A percentile compares a stretch with the other conserved stretches of the same genome.
Evolutionary conservation across 352 stramenopile genomes (phyloP).

Genomic region (Globisporangium splendens): DNA sequence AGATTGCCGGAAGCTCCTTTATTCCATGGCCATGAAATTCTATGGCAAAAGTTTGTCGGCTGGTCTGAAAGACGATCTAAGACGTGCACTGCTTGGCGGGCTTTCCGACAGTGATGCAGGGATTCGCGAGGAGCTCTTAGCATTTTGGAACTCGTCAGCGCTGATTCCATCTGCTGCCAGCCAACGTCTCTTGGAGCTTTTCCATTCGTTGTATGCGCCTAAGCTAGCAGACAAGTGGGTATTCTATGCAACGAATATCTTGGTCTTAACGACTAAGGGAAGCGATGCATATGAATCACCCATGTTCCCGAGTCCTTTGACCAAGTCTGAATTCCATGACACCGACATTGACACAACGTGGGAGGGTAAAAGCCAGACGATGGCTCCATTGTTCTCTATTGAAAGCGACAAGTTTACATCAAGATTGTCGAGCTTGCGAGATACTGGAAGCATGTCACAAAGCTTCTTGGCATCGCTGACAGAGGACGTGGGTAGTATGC

Average conservation of each 20-base stretch:
- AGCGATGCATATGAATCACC: slow-evolving; percentile 23
- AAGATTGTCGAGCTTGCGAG: slow-evolving; percentile 5
- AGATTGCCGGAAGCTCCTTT: slow-evolving; percentile 35
- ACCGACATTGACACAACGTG: slow-evolving; percentile 62
- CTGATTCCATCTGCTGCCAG: slow-evolving; percentile 29
- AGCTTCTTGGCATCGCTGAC: slow-evolving; percentile 13
- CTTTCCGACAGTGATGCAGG: slow-evolving; percentile 45
- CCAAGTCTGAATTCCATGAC: slow-evolving; percentile 41
- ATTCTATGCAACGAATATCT: slow-evolving; percentile 59
- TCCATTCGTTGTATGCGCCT: slow-evolving; percentile 37
- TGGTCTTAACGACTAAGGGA: slow-evolving; percentile 34
- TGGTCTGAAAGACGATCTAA: slow-evolving; percentile 20
- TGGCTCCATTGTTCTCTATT: slow-evolving; percentile 76
- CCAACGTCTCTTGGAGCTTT: slow-evolving; percentile 51
- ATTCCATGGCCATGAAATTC: slow-evolving; percentile 34
- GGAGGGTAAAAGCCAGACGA: slow-evolving; percentile 62
- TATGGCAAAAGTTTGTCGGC: slow-evolving; percentile 22
- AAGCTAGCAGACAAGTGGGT: slow-evolving; percentile 61
- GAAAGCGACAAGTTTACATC: slow-evolving; percentile 50
- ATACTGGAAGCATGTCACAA: slow-evolving; percentile 3
- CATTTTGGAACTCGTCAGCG: slow-evolving; percentile 44
- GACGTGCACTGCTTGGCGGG: slow-evolving; percentile 37
- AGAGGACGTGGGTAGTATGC: slow-evolving; percentile 16
- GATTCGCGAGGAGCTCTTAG: slow-evolving; percentile 33
- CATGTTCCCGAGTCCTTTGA: slow-evolving; percentile 54